Evolutionary conservation across 2,329 filamentous ascomycete species (phyloP).

Genomic region (Claviceps sorghi): DNA sequence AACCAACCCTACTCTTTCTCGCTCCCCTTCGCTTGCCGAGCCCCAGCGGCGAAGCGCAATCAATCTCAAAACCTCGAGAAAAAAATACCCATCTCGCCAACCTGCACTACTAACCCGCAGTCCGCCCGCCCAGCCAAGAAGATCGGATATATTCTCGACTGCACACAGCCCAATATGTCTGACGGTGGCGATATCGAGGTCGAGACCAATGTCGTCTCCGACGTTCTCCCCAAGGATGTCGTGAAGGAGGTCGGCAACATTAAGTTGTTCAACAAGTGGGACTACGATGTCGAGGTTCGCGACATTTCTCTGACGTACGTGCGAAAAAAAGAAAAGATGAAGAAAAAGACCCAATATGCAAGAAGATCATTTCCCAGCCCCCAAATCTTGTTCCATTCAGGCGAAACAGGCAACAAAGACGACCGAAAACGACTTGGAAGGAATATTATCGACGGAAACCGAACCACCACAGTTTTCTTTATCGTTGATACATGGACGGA

Average conservation of each 20-base stretch:
- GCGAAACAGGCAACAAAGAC: background rate
- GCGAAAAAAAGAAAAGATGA: background rate
- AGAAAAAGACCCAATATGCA: background rate
- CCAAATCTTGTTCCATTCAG: background rate
- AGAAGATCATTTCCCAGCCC: background rate
- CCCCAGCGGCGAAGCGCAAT: conserved; percentile 15
- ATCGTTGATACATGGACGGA: background rate
- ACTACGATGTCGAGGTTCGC: conserved; percentile 98
- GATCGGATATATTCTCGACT: conserved; percentile 21
- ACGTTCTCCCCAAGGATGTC: conserved; percentile 87
- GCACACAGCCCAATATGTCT: conserved; percentile 59
- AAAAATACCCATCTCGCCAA: conserved; percentile 25
- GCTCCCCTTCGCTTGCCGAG: conserved; percentile 7
- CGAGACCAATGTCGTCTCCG: conserved; percentile 59
- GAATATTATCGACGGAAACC: background rate
- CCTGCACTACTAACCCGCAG: conserved; percentile 23
- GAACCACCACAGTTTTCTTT: background rate
- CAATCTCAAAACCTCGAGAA: conserved; percentile 15
- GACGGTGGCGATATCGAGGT: conserved; percentile 90
- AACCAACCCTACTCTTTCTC: conserved; percentile 17
- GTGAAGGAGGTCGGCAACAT: conserved; percentile 76
- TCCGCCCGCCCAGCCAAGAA: conserved; percentile 21
- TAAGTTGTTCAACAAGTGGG: conserved; percentile 97
- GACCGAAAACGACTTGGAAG: background rate
- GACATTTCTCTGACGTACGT: conserved; percentile 98